Conservation (phyloP, 371 early-diverging fungal species). For the Rhizomucor miehei region DNA sequence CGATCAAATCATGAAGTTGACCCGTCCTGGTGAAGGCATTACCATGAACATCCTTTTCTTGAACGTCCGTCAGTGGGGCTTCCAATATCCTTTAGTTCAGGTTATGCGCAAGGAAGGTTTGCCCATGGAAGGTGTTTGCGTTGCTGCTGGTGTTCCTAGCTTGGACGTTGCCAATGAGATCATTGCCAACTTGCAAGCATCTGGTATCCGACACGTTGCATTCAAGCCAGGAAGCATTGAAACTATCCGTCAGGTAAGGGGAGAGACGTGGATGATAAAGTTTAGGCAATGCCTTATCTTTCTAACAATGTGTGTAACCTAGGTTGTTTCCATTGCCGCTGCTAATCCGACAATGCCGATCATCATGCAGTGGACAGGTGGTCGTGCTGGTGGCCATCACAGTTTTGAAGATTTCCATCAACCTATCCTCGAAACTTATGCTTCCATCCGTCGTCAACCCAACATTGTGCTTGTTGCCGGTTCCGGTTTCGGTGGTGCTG, state of each 20-base stretch:
- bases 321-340: constrained; percentile 86
- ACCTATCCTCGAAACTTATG: constrained; percentile 92
- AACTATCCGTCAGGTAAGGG: constrained; percentile 74
- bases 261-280: background rate
- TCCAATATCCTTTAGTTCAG: constrained; percentile 90
- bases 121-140: constrained; percentile 88
- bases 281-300: background rate
- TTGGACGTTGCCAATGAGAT: constrained; percentile 90
- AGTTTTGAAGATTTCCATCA: constrained; percentile 94
- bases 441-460: constrained; percentile 79
- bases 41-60: constrained; percentile 91
- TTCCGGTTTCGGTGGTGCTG: constrained; percentile 90
- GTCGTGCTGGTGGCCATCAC: constrained; percentile 97
- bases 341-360: constrained; percentile 88
- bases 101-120: constrained; percentile 89
- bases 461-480: constrained; percentile 93
- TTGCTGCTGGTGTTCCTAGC: constrained; percentile 94
- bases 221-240: constrained; percentile 92
- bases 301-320: constrained; percentile 6
- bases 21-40: constrained; percentile 86
- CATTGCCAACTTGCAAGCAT: constrained; percentile 66
- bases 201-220: constrained; percentile 87
- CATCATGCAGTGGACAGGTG: constrained; percentile 96
- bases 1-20: constrained; percentile 70
- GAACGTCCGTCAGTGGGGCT: constrained; percentile 94